A percentile compares a stretch with the other conserved stretches of the same genome.
These are phyloP conservation scores for Tuber magnatum DNA, from an alignment of 495 filamentous ascomycete species.

Conservation along the genomic window DNA sequence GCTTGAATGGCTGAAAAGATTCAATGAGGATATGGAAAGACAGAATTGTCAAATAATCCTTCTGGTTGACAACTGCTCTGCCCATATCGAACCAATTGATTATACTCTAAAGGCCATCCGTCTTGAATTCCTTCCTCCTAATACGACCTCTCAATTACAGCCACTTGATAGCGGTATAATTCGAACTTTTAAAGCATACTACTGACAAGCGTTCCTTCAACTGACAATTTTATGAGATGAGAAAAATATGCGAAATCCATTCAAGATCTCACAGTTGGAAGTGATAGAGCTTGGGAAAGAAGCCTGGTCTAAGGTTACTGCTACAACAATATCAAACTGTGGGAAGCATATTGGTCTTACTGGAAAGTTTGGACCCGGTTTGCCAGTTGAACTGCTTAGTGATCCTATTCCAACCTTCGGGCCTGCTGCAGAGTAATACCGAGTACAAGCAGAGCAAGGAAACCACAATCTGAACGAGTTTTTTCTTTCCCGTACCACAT, in stretches of 20 bases:
- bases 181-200: constrained; percentile 37
- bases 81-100: constrained; percentile 28
- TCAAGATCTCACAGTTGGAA: constrained; percentile 24
- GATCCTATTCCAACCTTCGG: constrained; percentile 4
- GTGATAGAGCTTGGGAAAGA: constrained; percentile 28
- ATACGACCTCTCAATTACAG: constrained; percentile 37
- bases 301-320: constrained; percentile 22
- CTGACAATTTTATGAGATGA: constrained; percentile 18
- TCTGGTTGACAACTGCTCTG: constrained; percentile 41
- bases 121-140: constrained; percentile 39
- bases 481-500: background rate
- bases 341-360: constrained; percentile 19
- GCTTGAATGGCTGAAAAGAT: constrained; percentile 38
- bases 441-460: background rate
- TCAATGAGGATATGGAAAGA: constrained; percentile 36
- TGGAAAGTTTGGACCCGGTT: constrained; percentile 5
- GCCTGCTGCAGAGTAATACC: background rate
- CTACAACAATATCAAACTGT: constrained; percentile 24
- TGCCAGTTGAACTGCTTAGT: constrained; percentile 1
- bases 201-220: constrained; percentile 34
- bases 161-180: constrained; percentile 43
- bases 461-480: background rate
- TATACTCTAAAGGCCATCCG: constrained; percentile 13
- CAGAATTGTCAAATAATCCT: constrained; percentile 37
- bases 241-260: constrained; percentile 18